phyloP scores from a whole-genome alignment of 2,329 filamentous ascomycete genomes.

The Penicillium capsulatum region DNA sequence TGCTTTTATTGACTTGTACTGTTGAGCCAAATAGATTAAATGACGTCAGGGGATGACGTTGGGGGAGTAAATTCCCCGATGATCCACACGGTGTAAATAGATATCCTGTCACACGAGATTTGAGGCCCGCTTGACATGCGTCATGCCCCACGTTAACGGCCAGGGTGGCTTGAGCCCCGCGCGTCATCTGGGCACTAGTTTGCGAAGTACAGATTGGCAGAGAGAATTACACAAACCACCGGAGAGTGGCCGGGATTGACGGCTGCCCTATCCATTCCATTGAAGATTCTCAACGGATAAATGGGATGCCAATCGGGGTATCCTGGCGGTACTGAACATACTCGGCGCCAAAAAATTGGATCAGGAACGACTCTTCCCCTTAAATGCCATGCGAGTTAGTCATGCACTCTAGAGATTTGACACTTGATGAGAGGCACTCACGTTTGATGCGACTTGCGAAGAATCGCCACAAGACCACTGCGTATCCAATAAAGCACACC shows the following conservation, averaged over 20 bases:
- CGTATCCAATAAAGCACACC: slow-evolving; percentile 71
- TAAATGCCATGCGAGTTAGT: slow-evolving; percentile 12
- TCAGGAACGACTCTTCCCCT: slow-evolving; percentile 74
- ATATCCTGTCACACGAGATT: slow-evolving; percentile 2
- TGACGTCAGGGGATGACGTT: slow-evolving; percentile 24
- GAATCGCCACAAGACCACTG: slow-evolving; percentile 76
- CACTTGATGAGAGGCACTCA: slow-evolving; percentile 35
- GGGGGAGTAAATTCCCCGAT: background rate
- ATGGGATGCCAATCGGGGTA: slow-evolving; percentile 76
- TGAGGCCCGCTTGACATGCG: slow-evolving; percentile 13
- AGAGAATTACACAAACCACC: too few relatives aligned
- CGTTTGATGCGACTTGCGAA: slow-evolving; percentile 67
- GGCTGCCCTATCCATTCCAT: too few relatives aligned
- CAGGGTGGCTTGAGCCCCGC: slow-evolving; percentile 20
- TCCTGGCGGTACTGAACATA: slow-evolving; percentile 69
- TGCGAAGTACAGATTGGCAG: too few relatives aligned
- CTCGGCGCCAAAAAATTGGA: slow-evolving; percentile 78
- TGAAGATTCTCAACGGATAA: slow-evolving; percentile 51
- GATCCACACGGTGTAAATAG: slow-evolving; percentile 4
- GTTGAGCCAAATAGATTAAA: slow-evolving; percentile 7
- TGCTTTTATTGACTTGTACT: slow-evolving; percentile 8
- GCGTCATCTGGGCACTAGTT: slow-evolving; percentile 15
- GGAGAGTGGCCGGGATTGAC: too few relatives aligned
- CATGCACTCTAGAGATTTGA: background rate
- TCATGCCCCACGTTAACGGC: slow-evolving; percentile 19